Evolutionary conservation across 2,329 filamentous ascomycete genomes (phyloP).

Genomic region (Mycosphaerella sp.): DNA sequence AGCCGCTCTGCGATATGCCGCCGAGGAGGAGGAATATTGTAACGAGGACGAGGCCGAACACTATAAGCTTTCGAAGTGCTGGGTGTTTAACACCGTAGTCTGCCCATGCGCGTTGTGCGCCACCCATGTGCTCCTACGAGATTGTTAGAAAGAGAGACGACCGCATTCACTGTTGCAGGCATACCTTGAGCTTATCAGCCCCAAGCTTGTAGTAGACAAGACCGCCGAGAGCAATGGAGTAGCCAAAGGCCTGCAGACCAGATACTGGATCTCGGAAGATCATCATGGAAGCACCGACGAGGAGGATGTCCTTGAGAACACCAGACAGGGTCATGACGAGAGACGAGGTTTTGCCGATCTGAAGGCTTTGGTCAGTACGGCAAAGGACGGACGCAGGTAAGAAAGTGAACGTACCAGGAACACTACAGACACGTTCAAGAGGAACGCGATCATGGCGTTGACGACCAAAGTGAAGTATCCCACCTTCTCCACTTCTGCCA

Average conservation of each 20-base stretch:
- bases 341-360: slow-evolving; percentile 85
- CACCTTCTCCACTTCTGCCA: slow-evolving; percentile 66
- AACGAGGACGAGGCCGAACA: slow-evolving; percentile 59
- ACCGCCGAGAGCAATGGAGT: slow-evolving; percentile 70
- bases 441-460: slow-evolving; percentile 72
- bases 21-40: slow-evolving; percentile 64
- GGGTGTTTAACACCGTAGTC: slow-evolving; percentile 77
- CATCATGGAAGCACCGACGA: slow-evolving; percentile 71
- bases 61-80: slow-evolving; percentile 67
- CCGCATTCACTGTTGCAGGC: background rate
- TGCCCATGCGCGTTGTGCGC: slow-evolving; percentile 71
- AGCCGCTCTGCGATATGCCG: slow-evolving; percentile 34
- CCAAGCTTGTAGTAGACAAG: slow-evolving; percentile 86
- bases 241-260: slow-evolving; percentile 73
- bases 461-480: slow-evolving; percentile 65
- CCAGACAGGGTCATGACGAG: slow-evolving; percentile 81
- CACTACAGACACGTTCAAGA: slow-evolving; percentile 78
- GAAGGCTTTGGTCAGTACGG: slow-evolving; percentile 8
- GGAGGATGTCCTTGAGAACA: slow-evolving; percentile 81
- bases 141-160: background rate
- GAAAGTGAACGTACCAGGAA: slow-evolving; percentile 60
- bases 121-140: slow-evolving; percentile 57
- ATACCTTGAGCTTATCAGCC: slow-evolving; percentile 64
- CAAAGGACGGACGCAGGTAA: background rate
- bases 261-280: slow-evolving; percentile 75